Conservation (phyloP, 2,329 filamentous ascomycete genomes). For the Nigrograna mackinnonii region DNA sequence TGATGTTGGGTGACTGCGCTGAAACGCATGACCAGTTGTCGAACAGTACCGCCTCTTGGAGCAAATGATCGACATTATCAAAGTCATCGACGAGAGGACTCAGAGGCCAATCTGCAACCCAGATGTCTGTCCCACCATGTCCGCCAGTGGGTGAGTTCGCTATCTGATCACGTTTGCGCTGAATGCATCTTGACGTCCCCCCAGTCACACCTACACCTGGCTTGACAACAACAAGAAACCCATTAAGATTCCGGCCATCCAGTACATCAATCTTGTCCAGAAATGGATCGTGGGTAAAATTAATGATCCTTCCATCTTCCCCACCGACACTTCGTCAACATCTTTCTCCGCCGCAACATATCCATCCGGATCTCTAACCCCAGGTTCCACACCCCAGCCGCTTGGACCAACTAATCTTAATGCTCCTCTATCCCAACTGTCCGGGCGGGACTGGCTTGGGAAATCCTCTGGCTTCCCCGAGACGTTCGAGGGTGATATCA, state of each 20-base stretch:
- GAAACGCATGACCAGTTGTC: constrained; percentile 65
- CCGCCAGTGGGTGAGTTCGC: constrained; percentile 78
- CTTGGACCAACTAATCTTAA: constrained; percentile 51
- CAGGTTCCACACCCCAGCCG: constrained; percentile 47
- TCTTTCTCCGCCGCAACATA: constrained; percentile 66
- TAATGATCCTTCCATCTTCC: constrained; percentile 86
- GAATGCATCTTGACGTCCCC: constrained; percentile 7
- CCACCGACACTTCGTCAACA: constrained; percentile 75
- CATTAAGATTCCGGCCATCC: constrained; percentile 87
- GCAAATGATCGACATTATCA: constrained; percentile 86
- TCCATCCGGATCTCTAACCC: constrained; percentile 56
- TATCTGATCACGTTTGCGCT: constrained; percentile 1
- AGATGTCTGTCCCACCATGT: constrained; percentile 86
- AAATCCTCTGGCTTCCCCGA: constrained; percentile 75
- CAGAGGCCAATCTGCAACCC: constrained; percentile 82
- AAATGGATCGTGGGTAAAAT: constrained; percentile 98
- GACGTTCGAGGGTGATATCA: constrained; percentile 71
- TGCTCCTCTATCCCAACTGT: constrained; percentile 63
- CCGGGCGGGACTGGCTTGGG: constrained; percentile 79
- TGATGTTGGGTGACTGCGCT: constrained; percentile 24
- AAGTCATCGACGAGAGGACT: constrained; percentile 78
- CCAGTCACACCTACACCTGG: constrained; percentile 95
- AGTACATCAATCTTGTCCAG: constrained; percentile 95
- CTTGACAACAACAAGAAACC: constrained; percentile 85
- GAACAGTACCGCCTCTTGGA: constrained; percentile 90